Percentiles rank a stretch among this genome's conserved stretches.
phyloP scores from a whole-genome alignment of 2,329 filamentous ascomycete species.

The Erysiphe pulchra region DNA sequence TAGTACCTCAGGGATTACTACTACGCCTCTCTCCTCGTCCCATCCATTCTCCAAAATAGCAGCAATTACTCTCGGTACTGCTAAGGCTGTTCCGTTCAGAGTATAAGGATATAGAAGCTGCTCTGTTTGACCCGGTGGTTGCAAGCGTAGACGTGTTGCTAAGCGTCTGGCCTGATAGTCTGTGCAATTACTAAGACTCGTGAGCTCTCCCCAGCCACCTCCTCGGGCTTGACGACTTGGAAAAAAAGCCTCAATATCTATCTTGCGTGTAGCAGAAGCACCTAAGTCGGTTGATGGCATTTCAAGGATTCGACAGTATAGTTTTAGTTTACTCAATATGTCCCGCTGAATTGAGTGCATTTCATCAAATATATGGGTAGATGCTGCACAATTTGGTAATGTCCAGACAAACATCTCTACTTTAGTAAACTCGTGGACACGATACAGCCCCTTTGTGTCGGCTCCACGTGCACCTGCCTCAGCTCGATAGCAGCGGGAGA shows the following conservation, averaged over 20 bases:
- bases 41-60: slow-evolving; percentile 80
- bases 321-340: slow-evolving; percentile 48
- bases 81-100: slow-evolving; percentile 79
- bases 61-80: slow-evolving; percentile 69
- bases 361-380: slow-evolving; percentile 47
- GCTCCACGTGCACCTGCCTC: slow-evolving; percentile 78
- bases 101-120: slow-evolving; percentile 53
- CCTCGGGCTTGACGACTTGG: slow-evolving; percentile 44
- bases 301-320: slow-evolving; percentile 72
- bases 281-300: slow-evolving; percentile 82
- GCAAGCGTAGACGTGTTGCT: slow-evolving; percentile 34
- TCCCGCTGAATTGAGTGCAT: slow-evolving; percentile 71
- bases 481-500: slow-evolving; percentile 82
- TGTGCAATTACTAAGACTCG: slow-evolving; percentile 70
- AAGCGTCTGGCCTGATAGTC: slow-evolving; percentile 81
- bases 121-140: slow-evolving; percentile 1
- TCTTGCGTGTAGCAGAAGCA: slow-evolving; percentile 63
- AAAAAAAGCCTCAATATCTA: slow-evolving; percentile 87
- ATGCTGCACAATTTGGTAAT: slow-evolving; percentile 22
- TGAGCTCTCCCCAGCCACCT: slow-evolving; percentile 79
- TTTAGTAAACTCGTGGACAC: slow-evolving; percentile 96
- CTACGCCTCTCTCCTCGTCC: slow-evolving; percentile 40
- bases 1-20: slow-evolving; percentile 56
- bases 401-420: slow-evolving; percentile 96
- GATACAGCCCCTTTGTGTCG: slow-evolving; percentile 82